These are phyloP conservation scores for Paramyrothecium roridum DNA, from an alignment of 2,329 filamentous ascomycete species.

Conservation along the genomic window DNA sequence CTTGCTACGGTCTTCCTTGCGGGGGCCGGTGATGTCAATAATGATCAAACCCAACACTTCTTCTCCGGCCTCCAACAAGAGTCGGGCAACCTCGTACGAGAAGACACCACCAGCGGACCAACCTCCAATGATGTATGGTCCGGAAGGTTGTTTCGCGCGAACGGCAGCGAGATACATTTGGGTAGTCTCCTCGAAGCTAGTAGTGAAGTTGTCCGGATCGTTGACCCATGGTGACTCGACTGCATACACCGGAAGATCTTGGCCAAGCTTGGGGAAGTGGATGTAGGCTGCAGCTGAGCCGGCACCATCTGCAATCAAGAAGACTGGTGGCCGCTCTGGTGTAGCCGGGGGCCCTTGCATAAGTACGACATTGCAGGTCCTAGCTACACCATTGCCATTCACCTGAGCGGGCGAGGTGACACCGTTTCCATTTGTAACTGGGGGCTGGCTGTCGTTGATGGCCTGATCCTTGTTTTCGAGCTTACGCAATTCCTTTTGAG, in stretches of 20 bases:
- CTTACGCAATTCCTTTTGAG: neutral
- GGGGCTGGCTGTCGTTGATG: neutral
- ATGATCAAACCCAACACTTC: conserved; percentile 4
- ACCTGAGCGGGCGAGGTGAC: neutral
- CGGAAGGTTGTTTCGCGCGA: conserved; percentile 55
- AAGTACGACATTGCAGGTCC: neutral
- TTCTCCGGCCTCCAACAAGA: conserved; percentile 2
- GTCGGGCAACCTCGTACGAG: conserved; percentile 58
- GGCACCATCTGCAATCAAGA: neutral
- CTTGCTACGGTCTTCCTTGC: neutral
- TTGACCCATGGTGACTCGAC: neutral
- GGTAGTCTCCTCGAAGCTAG: neutral
- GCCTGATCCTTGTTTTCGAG: neutral
- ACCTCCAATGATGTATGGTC: conserved; percentile 65
- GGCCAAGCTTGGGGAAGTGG: neutral
- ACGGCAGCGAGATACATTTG: conserved; percentile 4
- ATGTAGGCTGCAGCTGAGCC: neutral
- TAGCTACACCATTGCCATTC: neutral
- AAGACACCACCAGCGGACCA: conserved; percentile 76
- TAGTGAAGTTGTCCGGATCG: neutral
- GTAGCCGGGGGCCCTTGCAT: neutral
- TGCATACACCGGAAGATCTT: neutral
- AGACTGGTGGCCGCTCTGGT: neutral
- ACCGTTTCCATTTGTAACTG: neutral
- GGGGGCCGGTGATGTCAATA: conserved; percentile 1